A percentile compares a stretch with the other conserved stretches of the same genome.
Evolutionary conservation across 306 rosid genomes (phyloP).

Genomic region (Astragalus glycyphyllos): DNA sequence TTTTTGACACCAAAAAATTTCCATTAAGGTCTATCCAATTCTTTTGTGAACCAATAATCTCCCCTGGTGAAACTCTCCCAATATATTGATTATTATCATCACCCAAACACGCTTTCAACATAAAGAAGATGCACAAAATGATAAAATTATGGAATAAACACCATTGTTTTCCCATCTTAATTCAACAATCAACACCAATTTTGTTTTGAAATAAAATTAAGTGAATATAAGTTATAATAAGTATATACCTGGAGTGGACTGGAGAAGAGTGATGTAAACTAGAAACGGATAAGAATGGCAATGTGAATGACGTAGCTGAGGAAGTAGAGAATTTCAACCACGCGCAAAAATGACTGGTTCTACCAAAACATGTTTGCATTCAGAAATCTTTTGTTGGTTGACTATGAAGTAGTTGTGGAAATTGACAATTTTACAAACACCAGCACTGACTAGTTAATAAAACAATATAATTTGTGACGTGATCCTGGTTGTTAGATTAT

Average conservation of each 20-base stretch:
- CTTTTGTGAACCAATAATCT: conserved; percentile 61
- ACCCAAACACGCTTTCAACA: conserved; percentile 47
- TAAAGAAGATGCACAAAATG: conserved; percentile 15
- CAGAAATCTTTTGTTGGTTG: too few relatives aligned
- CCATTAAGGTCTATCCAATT: conserved; percentile 64
- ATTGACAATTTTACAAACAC: too few relatives aligned
- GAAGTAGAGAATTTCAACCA: not conserved
- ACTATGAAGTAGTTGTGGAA: too few relatives aligned
- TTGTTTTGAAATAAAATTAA: conserved; percentile 9
- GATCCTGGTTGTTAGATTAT: too few relatives aligned
- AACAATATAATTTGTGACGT: too few relatives aligned
- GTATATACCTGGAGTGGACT: not conserved
- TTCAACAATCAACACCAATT: too few relatives aligned
- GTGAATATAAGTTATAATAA: not conserved
- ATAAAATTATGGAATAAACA: not conserved
- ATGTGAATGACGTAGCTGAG: not conserved
- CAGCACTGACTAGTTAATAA: too few relatives aligned
- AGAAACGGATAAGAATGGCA: not conserved
- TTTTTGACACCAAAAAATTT: conserved; percentile 60
- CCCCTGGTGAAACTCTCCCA: conserved; percentile 53
- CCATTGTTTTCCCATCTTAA: conserved; percentile 44
- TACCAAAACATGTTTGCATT: too few relatives aligned
- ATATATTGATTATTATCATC: conserved; percentile 41
- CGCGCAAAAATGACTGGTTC: too few relatives aligned
- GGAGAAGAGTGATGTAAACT: not conserved